Conservation (phyloP, 768 basidiomycete species). For the Tulasnella sp. region DNA sequence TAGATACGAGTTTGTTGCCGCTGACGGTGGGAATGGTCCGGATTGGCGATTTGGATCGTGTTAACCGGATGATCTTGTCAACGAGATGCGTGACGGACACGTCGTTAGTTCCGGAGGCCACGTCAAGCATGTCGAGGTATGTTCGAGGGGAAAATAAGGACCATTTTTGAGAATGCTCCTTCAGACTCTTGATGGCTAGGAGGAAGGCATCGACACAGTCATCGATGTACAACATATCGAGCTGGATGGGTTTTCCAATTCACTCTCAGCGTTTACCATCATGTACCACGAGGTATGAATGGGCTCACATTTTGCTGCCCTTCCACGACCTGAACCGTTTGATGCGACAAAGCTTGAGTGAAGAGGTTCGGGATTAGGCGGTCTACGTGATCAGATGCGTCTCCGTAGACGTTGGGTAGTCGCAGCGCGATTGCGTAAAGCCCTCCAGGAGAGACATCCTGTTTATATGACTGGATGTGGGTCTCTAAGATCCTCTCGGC, state of each 20-base stretch:
- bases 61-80: constrained; percentile 21
- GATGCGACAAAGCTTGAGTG: constrained; percentile 22
- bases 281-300: background rate
- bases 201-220: constrained; percentile 25
- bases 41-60: constrained; percentile 23
- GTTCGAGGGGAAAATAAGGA: background rate
- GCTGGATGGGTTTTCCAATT: background rate
- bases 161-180: background rate
- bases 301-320: constrained; percentile 18
- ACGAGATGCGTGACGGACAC: constrained; percentile 22
- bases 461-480: constrained; percentile 3
- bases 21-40: constrained; percentile 20
- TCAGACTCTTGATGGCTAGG: constrained; percentile 19
- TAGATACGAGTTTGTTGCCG: no score
- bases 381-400: constrained; percentile 22
- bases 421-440: constrained; percentile 21
- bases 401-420: constrained; percentile 25
- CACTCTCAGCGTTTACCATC: background rate
- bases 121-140: constrained; percentile 20
- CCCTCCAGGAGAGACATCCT: background rate
- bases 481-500: constrained; percentile 21
- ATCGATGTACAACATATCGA: constrained; percentile 24
- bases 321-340: constrained; percentile 24
- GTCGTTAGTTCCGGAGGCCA: constrained; percentile 23
- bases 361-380: constrained; percentile 23